Conservation (phyloP, 2,329 filamentous ascomycete genomes). For the Aspergillus sp. region DNA sequence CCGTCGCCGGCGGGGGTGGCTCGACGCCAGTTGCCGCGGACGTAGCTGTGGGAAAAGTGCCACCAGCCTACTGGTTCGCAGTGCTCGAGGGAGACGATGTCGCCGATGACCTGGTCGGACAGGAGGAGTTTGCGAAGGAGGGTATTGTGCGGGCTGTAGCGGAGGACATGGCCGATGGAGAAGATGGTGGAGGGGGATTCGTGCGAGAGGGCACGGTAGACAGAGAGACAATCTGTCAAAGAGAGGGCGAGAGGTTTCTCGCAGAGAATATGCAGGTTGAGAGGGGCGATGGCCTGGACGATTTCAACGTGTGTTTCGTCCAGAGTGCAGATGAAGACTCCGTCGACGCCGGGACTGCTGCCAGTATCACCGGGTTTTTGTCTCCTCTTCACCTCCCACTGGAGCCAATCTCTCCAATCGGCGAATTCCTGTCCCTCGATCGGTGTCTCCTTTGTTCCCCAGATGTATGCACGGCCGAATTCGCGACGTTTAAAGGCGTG, state of each 20-base stretch:
- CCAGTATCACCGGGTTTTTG: slow-evolving; percentile 34
- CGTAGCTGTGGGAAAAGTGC: slow-evolving; percentile 90
- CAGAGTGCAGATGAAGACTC: slow-evolving; percentile 68
- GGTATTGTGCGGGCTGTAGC: slow-evolving; percentile 91
- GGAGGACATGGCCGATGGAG: slow-evolving; percentile 87
- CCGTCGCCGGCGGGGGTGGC: slow-evolving; percentile 66
- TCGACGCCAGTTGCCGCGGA: slow-evolving; percentile 88
- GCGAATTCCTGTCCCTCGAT: slow-evolving; percentile 63
- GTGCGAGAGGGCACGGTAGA: slow-evolving; percentile 46
- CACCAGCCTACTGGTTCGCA: slow-evolving; percentile 94
- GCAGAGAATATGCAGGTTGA: slow-evolving; percentile 77
- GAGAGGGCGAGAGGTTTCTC: slow-evolving; percentile 90
- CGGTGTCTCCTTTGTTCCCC: slow-evolving; percentile 48
- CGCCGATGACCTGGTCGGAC: slow-evolving; percentile 71
- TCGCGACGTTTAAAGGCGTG: slow-evolving; percentile 67
- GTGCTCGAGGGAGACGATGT: slow-evolving; percentile 81
- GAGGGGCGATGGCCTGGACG: slow-evolving; percentile 65
- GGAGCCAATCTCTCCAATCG: slow-evolving; percentile 71
- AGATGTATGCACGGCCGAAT: slow-evolving; percentile 70
- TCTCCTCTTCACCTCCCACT: slow-evolving; percentile 63
- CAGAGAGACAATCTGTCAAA: slow-evolving; percentile 70
- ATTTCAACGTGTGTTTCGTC: slow-evolving; percentile 87
- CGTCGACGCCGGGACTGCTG: slow-evolving; percentile 52
- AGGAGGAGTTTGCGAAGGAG: slow-evolving; percentile 73
- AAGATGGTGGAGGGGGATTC: slow-evolving; percentile 55